A percentile compares a stretch with the other conserved stretches of the same genome.
Evolutionary conservation across 192 early-diverging fungal genomes (phyloP).

Genomic region (Podochytrium sp.): DNA sequence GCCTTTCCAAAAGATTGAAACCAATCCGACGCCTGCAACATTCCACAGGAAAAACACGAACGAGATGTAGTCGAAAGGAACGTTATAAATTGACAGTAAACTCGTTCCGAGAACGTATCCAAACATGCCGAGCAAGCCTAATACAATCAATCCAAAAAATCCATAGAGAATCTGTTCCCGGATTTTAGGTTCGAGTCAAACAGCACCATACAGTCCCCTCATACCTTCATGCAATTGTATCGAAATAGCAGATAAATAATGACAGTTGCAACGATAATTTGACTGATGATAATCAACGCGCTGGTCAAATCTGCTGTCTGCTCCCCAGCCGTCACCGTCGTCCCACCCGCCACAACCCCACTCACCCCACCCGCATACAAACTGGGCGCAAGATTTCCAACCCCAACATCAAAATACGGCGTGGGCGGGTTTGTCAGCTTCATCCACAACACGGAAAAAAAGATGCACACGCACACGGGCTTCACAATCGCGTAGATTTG

Average conservation of each 20-base stretch:
- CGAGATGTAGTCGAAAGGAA: conserved; percentile 74
- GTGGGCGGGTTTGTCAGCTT: conserved; percentile 58
- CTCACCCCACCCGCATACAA: conserved; percentile 12
- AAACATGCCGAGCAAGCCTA: conserved; percentile 73
- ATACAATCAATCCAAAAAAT: conserved; percentile 76
- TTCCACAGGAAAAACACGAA: conserved; percentile 83
- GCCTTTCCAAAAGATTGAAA: conserved; percentile 84
- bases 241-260: conserved; percentile 76
- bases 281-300: conserved; percentile 73
- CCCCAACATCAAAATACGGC: conserved; percentile 49
- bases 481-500: conserved; percentile 83
- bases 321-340: conserved; percentile 1
- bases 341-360: conserved; percentile 29
- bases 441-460: conserved; percentile 80
- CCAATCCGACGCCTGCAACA: conserved; percentile 67
- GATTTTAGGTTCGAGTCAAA: too few species aligned
- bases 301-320: conserved; percentile 37
- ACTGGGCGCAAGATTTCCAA: neutral
- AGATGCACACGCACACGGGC: conserved; percentile 77
- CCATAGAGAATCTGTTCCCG: conserved; percentile 64
- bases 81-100: conserved; percentile 40
- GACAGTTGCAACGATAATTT: conserved; percentile 82
- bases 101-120: conserved; percentile 61
- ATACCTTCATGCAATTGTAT: conserved; percentile 74
- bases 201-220: too few species aligned